These are phyloP conservation scores for Phlegmacium glaucopus DNA, from an alignment of 768 basidiomycete genomes.

Conservation along the genomic window DNA sequence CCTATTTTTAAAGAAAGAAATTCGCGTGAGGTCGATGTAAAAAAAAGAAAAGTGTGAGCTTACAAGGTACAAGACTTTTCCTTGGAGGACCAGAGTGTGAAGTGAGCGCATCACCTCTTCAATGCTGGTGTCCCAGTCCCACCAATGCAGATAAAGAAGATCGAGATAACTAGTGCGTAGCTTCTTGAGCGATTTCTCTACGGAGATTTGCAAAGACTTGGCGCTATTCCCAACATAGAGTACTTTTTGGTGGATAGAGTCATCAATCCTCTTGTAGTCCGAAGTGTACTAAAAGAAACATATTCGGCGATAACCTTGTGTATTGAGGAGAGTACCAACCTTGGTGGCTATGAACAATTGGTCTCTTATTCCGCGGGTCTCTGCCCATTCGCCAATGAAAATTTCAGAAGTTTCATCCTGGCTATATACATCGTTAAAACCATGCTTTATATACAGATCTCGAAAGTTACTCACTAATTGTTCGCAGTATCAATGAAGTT, in stretches of 20 bases:
- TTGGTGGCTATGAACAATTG: slow-evolving; percentile 47
- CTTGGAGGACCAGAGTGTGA: slow-evolving; percentile 45
- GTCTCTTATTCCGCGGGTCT: slow-evolving; percentile 40
- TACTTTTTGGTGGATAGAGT: slow-evolving; percentile 27
- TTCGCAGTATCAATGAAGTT: too few relatives aligned
- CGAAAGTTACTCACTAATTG: too few relatives aligned
- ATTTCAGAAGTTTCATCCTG: slow-evolving; percentile 56
- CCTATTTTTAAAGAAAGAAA: slow-evolving; percentile 37
- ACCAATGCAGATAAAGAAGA: slow-evolving; percentile 44
- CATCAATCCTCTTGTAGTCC: slow-evolving; percentile 26
- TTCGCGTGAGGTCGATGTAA: not conserved
- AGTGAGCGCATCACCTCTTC: slow-evolving; percentile 57
- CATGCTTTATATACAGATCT: not conserved
- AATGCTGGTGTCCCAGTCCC: slow-evolving; percentile 51
- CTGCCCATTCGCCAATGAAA: slow-evolving; percentile 53
- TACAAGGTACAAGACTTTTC: slow-evolving; percentile 50
- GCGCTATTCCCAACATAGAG: slow-evolving; percentile 46
- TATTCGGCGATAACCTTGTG: not conserved
- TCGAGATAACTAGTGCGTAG: slow-evolving; percentile 46
- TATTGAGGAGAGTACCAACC: slow-evolving; percentile 22
- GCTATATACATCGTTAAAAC: slow-evolving; percentile 16
- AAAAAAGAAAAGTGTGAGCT: not conserved
- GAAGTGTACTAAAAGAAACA: slow-evolving; percentile 24
- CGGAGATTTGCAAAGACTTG: slow-evolving; percentile 40
- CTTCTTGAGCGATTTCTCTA: slow-evolving; percentile 43